Evolutionary conservation across 2,329 filamentous ascomycete species (phyloP).

Genomic region (Pseudocercospora fuligena): DNA sequence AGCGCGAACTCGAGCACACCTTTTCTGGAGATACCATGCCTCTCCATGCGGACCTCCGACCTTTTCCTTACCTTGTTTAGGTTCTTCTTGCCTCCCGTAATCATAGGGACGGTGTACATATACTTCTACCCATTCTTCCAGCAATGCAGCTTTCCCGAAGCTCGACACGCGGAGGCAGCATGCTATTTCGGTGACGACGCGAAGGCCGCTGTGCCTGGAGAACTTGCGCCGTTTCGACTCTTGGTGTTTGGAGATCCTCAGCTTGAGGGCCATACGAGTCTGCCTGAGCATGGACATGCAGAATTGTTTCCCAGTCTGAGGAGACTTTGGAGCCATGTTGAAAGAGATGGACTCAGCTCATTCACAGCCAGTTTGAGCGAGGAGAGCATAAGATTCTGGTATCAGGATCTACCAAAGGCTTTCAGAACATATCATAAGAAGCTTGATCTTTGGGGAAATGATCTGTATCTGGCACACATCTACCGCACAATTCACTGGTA

Average conservation of each 20-base stretch:
- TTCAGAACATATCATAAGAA: conserved; percentile 74
- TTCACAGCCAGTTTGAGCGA: conserved; percentile 18
- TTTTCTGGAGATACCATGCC: not conserved
- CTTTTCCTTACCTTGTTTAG: conserved; percentile 53
- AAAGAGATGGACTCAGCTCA: conserved; percentile 14
- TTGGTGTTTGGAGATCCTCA: conserved; percentile 91
- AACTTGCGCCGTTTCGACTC: conserved; percentile 76
- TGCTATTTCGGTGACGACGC: conserved; percentile 21
- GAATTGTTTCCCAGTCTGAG: conserved; percentile 48
- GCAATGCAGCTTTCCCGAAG: conserved; percentile 75
- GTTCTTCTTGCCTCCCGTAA: conserved; percentile 66
- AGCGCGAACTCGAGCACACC: too few relatives aligned
- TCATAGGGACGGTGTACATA: conserved; percentile 75
- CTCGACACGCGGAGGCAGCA: conserved; percentile 25
- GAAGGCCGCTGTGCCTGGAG: conserved; percentile 29
- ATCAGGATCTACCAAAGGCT: conserved; percentile 69
- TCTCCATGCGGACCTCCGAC: conserved; percentile 55
- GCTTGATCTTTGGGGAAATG: conserved; percentile 89
- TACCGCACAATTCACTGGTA: conserved; percentile 85
- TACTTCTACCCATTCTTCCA: conserved; percentile 86
- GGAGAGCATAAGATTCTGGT: conserved; percentile 33
- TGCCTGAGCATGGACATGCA: conserved; percentile 60
- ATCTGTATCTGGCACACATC: conserved; percentile 91
- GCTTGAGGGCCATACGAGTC: conserved; percentile 86
- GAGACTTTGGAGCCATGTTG: conserved; percentile 23